Percentiles rank a stretch among this genome's conserved stretches.
Conservation (phyloP, 768 basidiomycete species). For the Phaffia tasmanica region DNA sequence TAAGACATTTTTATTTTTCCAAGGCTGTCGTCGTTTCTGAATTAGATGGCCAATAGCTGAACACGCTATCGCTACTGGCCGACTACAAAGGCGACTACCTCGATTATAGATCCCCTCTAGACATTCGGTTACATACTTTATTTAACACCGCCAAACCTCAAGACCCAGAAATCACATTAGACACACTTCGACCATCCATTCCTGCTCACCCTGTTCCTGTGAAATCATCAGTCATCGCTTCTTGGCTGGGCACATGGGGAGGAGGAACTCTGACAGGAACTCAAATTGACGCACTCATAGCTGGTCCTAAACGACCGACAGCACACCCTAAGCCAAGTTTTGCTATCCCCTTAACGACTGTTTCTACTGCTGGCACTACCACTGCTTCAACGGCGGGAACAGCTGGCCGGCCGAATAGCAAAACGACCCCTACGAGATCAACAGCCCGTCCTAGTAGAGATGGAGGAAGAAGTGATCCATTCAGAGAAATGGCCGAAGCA, state of each 20-base stretch:
- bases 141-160: conserved; percentile 37
- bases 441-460: not conserved
- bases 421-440: not conserved
- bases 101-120: conserved; percentile 34
- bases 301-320: conserved; percentile 37
- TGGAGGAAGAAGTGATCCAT: not conserved
- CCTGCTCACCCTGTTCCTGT: conserved; percentile 36
- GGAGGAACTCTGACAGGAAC: conserved; percentile 37
- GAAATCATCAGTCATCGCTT: conserved; percentile 29
- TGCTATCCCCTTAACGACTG: not conserved
- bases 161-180: conserved; percentile 28
- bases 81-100: conserved; percentile 36
- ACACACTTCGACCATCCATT: conserved; percentile 29
- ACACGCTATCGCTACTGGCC: not conserved
- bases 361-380: not conserved
- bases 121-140: conserved; percentile 36
- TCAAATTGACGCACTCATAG: conserved; percentile 37
- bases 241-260: conserved; percentile 38
- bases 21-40: too few relatives aligned
- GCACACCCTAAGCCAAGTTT: not conserved
- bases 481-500: conserved; percentile 19
- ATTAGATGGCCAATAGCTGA: not conserved
- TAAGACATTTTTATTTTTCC: not conserved
- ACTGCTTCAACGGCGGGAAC: not conserved
- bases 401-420: not conserved